Base-by-base conservation (phyloP, 371 early-diverging fungal genomes). In the Mortierella sp. region DNA sequence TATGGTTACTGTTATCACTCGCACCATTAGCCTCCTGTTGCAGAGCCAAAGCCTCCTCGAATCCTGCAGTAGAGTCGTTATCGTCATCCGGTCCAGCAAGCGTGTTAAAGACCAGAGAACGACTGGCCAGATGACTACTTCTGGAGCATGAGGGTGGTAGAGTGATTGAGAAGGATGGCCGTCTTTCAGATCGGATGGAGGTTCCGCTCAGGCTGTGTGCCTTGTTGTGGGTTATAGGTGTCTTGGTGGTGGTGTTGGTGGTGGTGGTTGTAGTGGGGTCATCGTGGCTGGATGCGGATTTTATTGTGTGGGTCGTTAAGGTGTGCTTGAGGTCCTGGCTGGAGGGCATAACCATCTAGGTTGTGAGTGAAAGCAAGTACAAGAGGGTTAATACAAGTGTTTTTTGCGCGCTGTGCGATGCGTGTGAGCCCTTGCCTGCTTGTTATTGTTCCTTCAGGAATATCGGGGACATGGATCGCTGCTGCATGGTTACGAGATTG, bases 91-190 rank as follows among this genome's bases (percentile, higher is more conserved):
- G 31, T 24, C 59, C 44, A 13, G 54, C 71, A 11, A 50, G 43
- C 3, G 46, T 69, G 3, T 70, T 44, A 19, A 70, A 67, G 55
- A 46, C 19, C 24, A 71, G 14, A 40, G 74, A 74, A 37, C 48
- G 72, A 55, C 44, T 70, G 43, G 46, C 54, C 16, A 82, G 64
- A 37, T 75, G 64, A 21, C 76, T 76, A 37, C 43, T 74, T 57
- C 69, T 59, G 46, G 83, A 83, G 71, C 67, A 69, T n/a, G 81
- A 84, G 0, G 82, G 74, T 6, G 86, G 86, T 10, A 86, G 69
- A 11, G 77, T 79, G 74, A 86, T 86, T 10, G 86, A 79, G 70
- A 86, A 86, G 5, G 82, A 79, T 1, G 86, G 82, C 24, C 86
- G 76, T 14, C 79, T 61, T 16, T 86, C 79, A 3, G 50, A 61